Percentiles rank a stretch among this genome's conserved stretches.
Evolutionary conservation across 768 basidiomycete genomes (phyloP).

Genomic region (Hypholoma sublateritium): DNA sequence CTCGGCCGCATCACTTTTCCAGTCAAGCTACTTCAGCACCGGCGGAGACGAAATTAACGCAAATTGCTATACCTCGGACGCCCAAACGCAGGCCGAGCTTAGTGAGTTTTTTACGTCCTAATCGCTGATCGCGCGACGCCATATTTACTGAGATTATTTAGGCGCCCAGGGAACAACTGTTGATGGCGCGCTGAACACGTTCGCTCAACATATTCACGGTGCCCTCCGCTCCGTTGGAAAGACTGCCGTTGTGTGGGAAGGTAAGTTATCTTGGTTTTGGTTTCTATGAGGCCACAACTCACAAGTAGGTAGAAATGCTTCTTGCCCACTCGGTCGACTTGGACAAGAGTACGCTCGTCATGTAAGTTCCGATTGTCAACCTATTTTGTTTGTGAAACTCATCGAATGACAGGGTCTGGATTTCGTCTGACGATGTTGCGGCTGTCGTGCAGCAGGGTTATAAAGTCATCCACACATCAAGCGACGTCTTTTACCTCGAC

Average conservation of each 20-base stretch:
- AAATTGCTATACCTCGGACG: constrained; percentile 63
- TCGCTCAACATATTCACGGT: constrained; percentile 56
- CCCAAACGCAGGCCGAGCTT: constrained; percentile 55
- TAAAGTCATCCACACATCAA: constrained; percentile 65
- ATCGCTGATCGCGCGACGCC: background rate
- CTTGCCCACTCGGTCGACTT: constrained; percentile 46
- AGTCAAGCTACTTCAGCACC: constrained; percentile 65
- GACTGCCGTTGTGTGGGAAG: constrained; percentile 82
- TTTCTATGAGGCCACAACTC: constrained; percentile 23
- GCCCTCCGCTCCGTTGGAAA: constrained; percentile 57
- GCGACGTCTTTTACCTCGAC: constrained; percentile 84
- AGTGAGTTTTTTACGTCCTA: constrained; percentile 21
- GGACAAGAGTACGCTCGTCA: constrained; percentile 49
- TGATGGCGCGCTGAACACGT: constrained; percentile 59
- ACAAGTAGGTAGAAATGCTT: constrained; percentile 59
- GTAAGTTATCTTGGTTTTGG: constrained; percentile 26
- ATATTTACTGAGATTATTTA: constrained; percentile 5
- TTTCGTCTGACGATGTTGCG: constrained; percentile 57
- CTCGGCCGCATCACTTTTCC: constrained; percentile 49
- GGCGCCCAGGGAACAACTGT: constrained; percentile 48
- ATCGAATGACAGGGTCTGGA: constrained; percentile 57
- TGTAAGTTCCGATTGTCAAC: constrained; percentile 37
- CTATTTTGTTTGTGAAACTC: background rate
- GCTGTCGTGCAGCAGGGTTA: constrained; percentile 58
- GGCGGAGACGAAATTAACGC: constrained; percentile 84